phyloP scores from a whole-genome alignment of 148 eudicot genomes.

The Salicornia ramosissima region DNA sequence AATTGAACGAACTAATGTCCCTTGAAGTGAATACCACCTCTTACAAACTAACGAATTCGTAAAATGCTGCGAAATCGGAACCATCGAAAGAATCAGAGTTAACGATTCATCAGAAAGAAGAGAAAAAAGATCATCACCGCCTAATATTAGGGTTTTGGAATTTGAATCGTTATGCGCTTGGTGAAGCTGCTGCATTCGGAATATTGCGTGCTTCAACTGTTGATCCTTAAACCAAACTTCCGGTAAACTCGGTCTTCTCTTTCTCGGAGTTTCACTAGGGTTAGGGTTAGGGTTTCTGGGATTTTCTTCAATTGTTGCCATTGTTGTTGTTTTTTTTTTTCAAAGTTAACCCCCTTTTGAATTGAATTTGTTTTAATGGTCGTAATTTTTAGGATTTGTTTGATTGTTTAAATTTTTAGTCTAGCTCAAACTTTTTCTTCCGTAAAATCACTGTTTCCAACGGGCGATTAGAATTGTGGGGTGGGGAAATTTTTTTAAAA shows the following conservation, averaged over 20 bases:
- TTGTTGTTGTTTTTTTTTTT: constrained; percentile 7
- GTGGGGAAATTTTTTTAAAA: background rate
- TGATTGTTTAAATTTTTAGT: constrained; percentile 4
- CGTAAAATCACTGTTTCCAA: constrained; percentile 27
- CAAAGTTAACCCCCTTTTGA: background rate
- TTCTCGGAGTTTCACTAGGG: constrained; percentile 25
- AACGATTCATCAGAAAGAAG: constrained; percentile 55
- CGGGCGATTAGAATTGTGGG: constrained; percentile 40
- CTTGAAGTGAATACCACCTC: constrained; percentile 57
- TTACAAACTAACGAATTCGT: constrained; percentile 58
- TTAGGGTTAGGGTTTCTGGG: constrained; percentile 15
- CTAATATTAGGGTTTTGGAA: constrained; percentile 5
- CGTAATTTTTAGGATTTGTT: constrained; percentile 26
- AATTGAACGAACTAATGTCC: constrained; percentile 42
- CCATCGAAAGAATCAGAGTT: constrained; percentile 40
- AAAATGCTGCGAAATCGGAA: constrained; percentile 40
- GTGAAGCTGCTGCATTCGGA: constrained; percentile 45
- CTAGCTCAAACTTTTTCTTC: background rate
- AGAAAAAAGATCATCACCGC: constrained; percentile 43
- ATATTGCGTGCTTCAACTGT: constrained; percentile 44
- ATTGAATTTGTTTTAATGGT: constrained; percentile 4
- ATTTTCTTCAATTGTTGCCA: constrained; percentile 33
- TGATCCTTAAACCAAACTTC: constrained; percentile 49
- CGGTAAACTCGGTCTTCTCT: constrained; percentile 37
- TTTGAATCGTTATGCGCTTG: constrained; percentile 9